These are phyloP conservation scores for Pseudozyma thailandica DNA, from an alignment of 1,284 basidiomycete species.

Conservation along the genomic window DNA sequence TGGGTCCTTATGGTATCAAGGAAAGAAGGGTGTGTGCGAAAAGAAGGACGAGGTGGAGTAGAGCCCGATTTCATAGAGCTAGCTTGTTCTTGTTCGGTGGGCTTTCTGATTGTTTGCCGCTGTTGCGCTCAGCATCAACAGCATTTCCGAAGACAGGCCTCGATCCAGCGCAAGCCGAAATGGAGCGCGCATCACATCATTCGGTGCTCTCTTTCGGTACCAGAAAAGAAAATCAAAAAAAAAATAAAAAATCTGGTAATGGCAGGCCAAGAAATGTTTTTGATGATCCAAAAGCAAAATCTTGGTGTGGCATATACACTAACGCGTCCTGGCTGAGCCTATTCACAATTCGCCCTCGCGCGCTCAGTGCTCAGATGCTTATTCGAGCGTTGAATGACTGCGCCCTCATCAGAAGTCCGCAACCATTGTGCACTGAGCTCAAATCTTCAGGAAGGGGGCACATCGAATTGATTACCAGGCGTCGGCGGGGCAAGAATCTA, in stretches of 20 bases:
- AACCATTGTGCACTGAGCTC: no score
- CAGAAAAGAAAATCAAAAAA: not conserved
- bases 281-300: no score
- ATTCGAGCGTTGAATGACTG: no score
- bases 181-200: constrained; percentile 5
- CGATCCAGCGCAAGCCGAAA: not conserved
- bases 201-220: not conserved
- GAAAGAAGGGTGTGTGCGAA: no score
- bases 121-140: not conserved
- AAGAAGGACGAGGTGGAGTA: not conserved
- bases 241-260: not conserved
- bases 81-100: not conserved
- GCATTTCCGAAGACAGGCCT: not conserved
- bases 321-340: not conserved
- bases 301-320: not conserved
- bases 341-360: not conserved
- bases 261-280: not conserved
- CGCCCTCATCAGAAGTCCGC: no score
- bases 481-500: no score
- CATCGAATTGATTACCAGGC: no score
- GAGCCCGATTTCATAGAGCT: not conserved
- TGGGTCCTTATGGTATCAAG: no score
- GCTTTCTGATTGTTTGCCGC: not conserved
- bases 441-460: no score
- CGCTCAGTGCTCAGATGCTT: no score